A percentile compares a stretch with the other conserved stretches of the same genome.
These are phyloP conservation scores for Hortaea sp. DNA, from an alignment of 2,329 filamentous ascomycete genomes.

Conservation along the genomic window DNA sequence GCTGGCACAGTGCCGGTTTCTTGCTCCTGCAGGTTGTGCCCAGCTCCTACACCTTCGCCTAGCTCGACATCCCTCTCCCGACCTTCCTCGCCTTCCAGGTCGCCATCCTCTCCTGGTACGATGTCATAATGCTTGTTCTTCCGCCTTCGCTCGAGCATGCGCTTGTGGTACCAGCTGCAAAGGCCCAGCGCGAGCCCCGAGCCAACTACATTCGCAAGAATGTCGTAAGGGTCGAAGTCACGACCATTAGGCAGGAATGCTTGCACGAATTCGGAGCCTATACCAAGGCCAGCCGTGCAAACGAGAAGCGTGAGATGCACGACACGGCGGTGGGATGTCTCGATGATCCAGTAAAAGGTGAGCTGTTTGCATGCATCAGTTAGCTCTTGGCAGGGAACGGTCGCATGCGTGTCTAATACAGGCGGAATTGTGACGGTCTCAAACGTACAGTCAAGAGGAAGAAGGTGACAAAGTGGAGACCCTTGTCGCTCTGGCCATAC, in stretches of 20 bases:
- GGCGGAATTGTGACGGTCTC: not conserved
- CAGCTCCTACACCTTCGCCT: slow-evolving; percentile 43
- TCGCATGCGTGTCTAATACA: not conserved
- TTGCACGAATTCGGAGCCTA: slow-evolving; percentile 69
- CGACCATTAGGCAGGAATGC: slow-evolving; percentile 54
- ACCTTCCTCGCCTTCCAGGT: slow-evolving; percentile 26
- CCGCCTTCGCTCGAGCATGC: slow-evolving; percentile 84
- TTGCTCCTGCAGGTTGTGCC: slow-evolving; percentile 13
- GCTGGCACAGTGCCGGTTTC: slow-evolving; percentile 23
- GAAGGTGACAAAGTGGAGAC: slow-evolving; percentile 78
- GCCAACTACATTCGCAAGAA: slow-evolving; percentile 77
- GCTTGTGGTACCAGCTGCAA: slow-evolving; percentile 85
- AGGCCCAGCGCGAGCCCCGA: slow-evolving; percentile 61
- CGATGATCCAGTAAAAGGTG: slow-evolving; percentile 90
- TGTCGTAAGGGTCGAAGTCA: slow-evolving; percentile 68
- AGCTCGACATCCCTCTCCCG: slow-evolving; percentile 63
- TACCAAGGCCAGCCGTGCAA: slow-evolving; percentile 62
- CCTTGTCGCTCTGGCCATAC: slow-evolving; percentile 71
- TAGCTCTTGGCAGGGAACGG: not conserved
- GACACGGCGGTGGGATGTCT: slow-evolving; percentile 75
- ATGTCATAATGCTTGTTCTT: slow-evolving; percentile 61
- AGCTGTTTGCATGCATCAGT: slow-evolving; percentile 9
- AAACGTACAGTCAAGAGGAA: slow-evolving; percentile 64
- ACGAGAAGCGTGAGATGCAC: slow-evolving; percentile 73
- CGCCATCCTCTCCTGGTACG: slow-evolving; percentile 51